Percentiles rank a stretch among this genome's conserved stretches.
Conservation (phyloP, 306 rosid species). For the Corylus heterophylla region DNA sequence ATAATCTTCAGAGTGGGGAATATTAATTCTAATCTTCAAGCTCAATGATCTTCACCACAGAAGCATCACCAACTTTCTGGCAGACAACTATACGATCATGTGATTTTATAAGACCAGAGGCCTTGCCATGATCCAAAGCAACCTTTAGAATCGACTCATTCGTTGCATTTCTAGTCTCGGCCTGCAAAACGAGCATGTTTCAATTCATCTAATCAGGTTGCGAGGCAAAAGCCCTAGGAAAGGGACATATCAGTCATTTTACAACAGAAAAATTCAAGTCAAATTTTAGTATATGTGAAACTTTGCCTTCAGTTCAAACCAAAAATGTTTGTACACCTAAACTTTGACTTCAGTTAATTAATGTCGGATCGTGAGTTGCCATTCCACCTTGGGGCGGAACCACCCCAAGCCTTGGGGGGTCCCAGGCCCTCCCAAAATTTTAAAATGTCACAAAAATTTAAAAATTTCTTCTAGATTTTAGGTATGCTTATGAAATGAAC, state of each 20-base stretch:
- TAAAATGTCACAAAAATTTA: too few relatives aligned
- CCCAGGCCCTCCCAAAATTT: too few relatives aligned
- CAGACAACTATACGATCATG: constrained; percentile 92
- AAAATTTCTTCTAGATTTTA: too few relatives aligned
- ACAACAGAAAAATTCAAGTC: too few relatives aligned
- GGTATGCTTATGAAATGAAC: too few relatives aligned
- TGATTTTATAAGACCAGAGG: constrained; percentile 75
- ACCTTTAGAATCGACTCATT: constrained; percentile 91
- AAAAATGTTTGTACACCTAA: background rate
- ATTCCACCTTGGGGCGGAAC: too few relatives aligned
- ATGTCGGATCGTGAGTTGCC: too few relatives aligned
- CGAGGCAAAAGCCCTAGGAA: background rate
- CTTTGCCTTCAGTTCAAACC: background rate
- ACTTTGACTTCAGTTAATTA: background rate
- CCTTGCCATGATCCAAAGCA: constrained; percentile 92
- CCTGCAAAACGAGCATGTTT: constrained; percentile 47
- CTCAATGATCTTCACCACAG: constrained; percentile 95
- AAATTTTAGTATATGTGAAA: background rate
- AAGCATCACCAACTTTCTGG: constrained; percentile 96
- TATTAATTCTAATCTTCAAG: constrained; percentile 52
- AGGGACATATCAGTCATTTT: background rate
- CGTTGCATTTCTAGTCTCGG: constrained; percentile 80
- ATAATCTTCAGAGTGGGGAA: constrained; percentile 16
- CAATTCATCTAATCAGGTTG: background rate
- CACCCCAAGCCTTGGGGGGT: too few relatives aligned